Percentiles rank a stretch among this genome's conserved stretches.
Conservation (phyloP, 139 green algal genomes). For the Pleodorina starrii region DNA sequence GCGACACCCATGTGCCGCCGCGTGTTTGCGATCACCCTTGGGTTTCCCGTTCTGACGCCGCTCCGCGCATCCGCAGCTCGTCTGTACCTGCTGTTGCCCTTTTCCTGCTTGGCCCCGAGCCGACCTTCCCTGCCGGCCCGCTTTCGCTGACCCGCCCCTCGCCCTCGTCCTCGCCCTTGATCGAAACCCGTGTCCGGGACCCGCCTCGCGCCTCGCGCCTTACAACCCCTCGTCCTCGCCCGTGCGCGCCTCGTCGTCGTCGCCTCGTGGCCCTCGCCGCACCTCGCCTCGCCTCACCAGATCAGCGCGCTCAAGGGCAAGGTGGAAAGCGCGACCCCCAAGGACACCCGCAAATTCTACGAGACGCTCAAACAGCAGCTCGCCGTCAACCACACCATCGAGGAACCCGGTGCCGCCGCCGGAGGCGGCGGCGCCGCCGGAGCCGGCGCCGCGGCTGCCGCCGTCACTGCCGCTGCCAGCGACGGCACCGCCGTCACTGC, state of each 20-base stretch:
- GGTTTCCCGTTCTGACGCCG: too few species aligned
- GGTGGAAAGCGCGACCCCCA: slow-evolving; percentile 6
- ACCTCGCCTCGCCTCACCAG: neutral
- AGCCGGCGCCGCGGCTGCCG: neutral
- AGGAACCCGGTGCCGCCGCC: neutral
- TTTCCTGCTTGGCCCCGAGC: too few species aligned
- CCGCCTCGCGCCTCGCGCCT: neutral
- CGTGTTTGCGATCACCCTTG: too few species aligned
- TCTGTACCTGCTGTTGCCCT: too few species aligned
- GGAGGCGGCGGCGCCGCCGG: neutral
- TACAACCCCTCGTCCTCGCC: neutral
- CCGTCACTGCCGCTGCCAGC: neutral
- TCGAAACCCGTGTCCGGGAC: neutral
- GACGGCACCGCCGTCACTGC: neutral
- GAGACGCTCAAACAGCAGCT: neutral
- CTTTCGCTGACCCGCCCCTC: too few species aligned
- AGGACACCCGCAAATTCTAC: slow-evolving; percentile 25
- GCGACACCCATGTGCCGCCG: too few species aligned
- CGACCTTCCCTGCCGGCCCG: too few species aligned
- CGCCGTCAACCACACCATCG: neutral
- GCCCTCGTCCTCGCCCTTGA: too few species aligned
- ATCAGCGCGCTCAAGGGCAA: slow-evolving; percentile 33
- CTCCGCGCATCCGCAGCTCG: too few species aligned
- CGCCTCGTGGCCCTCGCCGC: neutral
- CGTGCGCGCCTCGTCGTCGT: too few species aligned